Conservation (phyloP, 768 basidiomycete species). For the Pulveroboletus sp. region DNA sequence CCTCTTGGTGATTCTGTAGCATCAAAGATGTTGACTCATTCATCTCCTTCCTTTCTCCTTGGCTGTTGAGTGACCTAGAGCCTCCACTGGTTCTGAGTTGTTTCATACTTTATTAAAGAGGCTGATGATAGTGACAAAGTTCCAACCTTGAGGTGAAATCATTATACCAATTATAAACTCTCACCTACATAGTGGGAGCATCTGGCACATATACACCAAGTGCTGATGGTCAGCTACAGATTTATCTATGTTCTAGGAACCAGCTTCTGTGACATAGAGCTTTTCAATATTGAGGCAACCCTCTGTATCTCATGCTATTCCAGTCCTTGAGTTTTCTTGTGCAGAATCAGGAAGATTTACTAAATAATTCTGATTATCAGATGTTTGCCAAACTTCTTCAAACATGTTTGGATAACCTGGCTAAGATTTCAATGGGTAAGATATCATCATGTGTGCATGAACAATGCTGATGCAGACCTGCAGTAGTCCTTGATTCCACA, state of each 20-base stretch:
- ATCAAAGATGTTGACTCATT: no score
- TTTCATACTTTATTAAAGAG: conserved; percentile 19
- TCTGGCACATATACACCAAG: conserved; percentile 21
- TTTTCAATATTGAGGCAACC: neutral
- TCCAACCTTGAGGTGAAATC: conserved; percentile 24
- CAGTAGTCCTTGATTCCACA: conserved; percentile 5
- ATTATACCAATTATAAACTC: conserved; percentile 23
- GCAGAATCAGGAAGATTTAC: neutral
- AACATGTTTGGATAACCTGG: neutral
- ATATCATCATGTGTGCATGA: no score
- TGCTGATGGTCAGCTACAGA: neutral
- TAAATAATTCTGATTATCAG: neutral
- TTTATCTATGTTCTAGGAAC: neutral
- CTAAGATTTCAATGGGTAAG: no score
- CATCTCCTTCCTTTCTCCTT: no score
- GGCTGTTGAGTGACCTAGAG: no score
- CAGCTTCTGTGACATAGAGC: neutral
- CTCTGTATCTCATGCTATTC: neutral
- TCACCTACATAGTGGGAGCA: conserved; percentile 22
- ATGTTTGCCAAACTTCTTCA: neutral
- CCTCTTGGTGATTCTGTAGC: no score
- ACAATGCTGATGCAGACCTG: conserved; percentile 19
- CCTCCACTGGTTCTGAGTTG: no score
- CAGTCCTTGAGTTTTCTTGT: neutral
- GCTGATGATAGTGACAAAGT: conserved; percentile 23